Base-by-base conservation (phyloP, 208 protist species). In the Leishmania aethiopica region DNA sequence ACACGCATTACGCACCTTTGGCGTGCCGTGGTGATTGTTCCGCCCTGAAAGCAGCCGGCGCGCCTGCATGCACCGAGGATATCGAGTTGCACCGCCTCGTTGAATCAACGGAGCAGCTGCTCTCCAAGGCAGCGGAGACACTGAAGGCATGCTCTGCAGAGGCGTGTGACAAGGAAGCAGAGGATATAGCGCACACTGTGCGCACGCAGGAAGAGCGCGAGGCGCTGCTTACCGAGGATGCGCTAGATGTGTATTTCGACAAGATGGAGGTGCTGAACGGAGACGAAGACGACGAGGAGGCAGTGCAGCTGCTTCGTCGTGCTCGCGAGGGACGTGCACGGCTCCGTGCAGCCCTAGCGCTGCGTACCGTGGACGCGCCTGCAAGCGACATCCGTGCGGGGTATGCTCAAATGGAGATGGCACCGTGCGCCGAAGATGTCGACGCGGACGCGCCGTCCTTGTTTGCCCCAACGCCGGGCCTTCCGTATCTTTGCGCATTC, bases 401-500 rank as follows among this genome's bases (percentile, higher is more conserved):
- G 32, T 13, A 59, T 60, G 51, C 10, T 8, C 32, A 25, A 32
- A 17, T 42, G 7, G 42, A 40, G 13, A 28, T 6, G 11, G n/a
- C 2, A 8, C 15, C 49, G n/a, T 25, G n/a, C 32, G 47, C 22
- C 22, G 35, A 35, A 6, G 73, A 45, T 19, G 35, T n/a, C 22
- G 73, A n/a, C 32, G 53, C 22, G 13, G 32, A 49, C 19, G 40
- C 71, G 7, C 11, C 10, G n/a, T 1, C n/a, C 17, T 8, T 49
- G 17, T 15, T 15, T 32, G 1, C 35, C 28, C 28, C 6, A 28
- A 25, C 15, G 57, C 47, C 57, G 2, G 22, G 10, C 1, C 55
- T 78, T 8, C 75, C 75, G 40, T 25, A 35, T n/a, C 84, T 96
- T 17, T 96, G 89, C 86, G 89, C 88, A 0, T 96, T 91, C 86